Evolutionary conservation across 768 basidiomycete genomes (phyloP), one percentile per base, ranked within the genome.

Genomic region (Termitomyces sp.): DNA sequence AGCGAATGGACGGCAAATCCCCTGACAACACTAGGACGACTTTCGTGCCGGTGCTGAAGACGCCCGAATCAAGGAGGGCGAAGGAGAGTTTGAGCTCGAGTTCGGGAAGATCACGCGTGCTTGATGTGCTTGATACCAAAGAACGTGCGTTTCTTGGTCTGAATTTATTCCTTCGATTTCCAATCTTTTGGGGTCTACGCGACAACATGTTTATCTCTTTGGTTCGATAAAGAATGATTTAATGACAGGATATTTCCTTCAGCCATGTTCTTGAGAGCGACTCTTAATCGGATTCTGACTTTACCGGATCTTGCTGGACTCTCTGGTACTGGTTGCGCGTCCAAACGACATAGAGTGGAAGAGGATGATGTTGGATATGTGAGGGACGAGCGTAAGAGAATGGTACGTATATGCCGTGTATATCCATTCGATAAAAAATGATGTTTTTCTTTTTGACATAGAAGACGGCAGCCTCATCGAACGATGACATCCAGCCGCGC

Each of bases 241-340:
- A 20, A 45, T 54, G 22, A 42, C 27, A 10, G 18, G 32, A 54
- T 33, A 13, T 18, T 40, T 45, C 40, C 9, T 48, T 16, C 45
- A 79, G 78, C 77, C 4, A 56, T 69, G 24, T 71, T 72, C 36
- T 58, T 76, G 49, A 67, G 76, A 64, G 70, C 71, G 30, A 64
- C 73, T 9, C 64, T 79, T 57, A 72, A 79, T 46, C 65, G 73
- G n/a, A 76, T 82, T 20, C 66, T 81, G 24, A 70, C 72, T 5
- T 67, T 79, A 62, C 74, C 75, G 9, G 78, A 81, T 62, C 71
- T 81, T 37, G 81, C 79, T 39, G 73, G 76, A 13, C 68, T 82
- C 30, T 65, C 71, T 40, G 49, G 33, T 3, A 55, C 33, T 13
- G 8, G 30, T 27, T 9, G 37, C 6, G n/a, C 37, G 16, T 42